Base-by-base conservation (phyloP, 1,139 yeast genomes). In the Yamadazyma dushanensis region DNA sequence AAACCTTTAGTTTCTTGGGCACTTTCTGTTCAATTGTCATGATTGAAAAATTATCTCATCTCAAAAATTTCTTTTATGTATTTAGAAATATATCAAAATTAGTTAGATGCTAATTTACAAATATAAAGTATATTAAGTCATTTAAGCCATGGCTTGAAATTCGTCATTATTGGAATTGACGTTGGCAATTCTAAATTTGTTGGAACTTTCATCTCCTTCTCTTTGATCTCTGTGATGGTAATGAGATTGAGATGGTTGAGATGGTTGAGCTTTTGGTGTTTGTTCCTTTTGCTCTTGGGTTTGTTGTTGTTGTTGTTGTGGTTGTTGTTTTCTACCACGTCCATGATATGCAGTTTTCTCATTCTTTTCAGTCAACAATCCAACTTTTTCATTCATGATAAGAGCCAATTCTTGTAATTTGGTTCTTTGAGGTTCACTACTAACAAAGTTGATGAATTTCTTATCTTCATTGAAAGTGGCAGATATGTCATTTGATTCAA, bases 341-440 rank as follows among this genome's bases (percentile, higher is more conserved):
- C 90, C 90, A 51, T 87, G 85, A 34, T 86, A 76, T 41, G 87
- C 83, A 36, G 88, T 76, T 62, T 88, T 80, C 63, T 87, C 96
- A 56, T 87, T 87, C 70, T 87, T 80, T 60, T 88, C 96, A 36
- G 85, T 77, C 48, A 88, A 75, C 55, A 83, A 80, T 42, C 78
- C 78, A 34, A 86, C 87, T 73, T 87, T 89, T 51, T 92, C 97
- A 50, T 90, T 85, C 69, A 94, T 75, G 36, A 83, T 78, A 49
- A 88, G 74, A 16, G 97, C 95, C 57, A 90, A 78, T 57, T 84
- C 90, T 72, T 92, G 97, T 61, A 92, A 75, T 59, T 82, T 83
- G 43, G 94, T 75, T 54, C 89, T 77, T 57, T 86, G 96, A 38
- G 82, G 86, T 48, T 86, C 94, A 52, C 77, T 80, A 43, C 81